Evolutionary conservation across 2,329 filamentous ascomycete species (phyloP), one percentile per base, ranked within the genome.

Genomic region (Neophaeococcomyces mojaviensis): DNA sequence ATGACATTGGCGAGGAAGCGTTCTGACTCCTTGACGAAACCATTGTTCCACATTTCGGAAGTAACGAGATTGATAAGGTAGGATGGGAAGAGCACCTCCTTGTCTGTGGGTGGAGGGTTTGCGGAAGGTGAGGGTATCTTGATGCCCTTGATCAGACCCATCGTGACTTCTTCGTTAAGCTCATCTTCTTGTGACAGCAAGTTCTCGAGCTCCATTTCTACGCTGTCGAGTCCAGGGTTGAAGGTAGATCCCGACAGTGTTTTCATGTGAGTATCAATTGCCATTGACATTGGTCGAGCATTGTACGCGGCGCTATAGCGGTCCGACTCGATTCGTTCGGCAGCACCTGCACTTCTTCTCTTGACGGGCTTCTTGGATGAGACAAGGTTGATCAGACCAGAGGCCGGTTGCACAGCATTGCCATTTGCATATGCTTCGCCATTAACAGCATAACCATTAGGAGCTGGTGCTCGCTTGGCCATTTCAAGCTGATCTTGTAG

Each of bases 21-120:
- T 69, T 98, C 92, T 3, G 92, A 97, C 69, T 98, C 92, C 73
- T 98, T 98, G 59, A 98, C 92, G 63, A 96, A 98, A 38, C 92
- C 92, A 60, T 98, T 98, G 73, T 98, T 98, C 92, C 92, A 98
- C 92, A 98, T 98, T 72, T 98, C 92, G 13, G 89, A 97, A 10
- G 92, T 98, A 53, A 98, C 92, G 50, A 98, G 77, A 68, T 98
- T 98, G 74, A 98, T 98, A 58, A 98, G 82, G 66, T 97, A 98
- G 8, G 92, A 90, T 28, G 92, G 92, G 82, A 98, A 98, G 43
- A 98, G 76, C 18, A 98, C 90, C 66, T 98, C 92, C 72, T 98
- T 98, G 69, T 98, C 92, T 15, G 88, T 95, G 9, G 92, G 90
- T 44, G 89, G 84, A 16, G 90, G 89, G 44, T 80, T 90, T 28